Evolutionary conservation across 2,329 filamentous ascomycete species (phyloP).

Genomic region (Didymella arachidicola): DNA sequence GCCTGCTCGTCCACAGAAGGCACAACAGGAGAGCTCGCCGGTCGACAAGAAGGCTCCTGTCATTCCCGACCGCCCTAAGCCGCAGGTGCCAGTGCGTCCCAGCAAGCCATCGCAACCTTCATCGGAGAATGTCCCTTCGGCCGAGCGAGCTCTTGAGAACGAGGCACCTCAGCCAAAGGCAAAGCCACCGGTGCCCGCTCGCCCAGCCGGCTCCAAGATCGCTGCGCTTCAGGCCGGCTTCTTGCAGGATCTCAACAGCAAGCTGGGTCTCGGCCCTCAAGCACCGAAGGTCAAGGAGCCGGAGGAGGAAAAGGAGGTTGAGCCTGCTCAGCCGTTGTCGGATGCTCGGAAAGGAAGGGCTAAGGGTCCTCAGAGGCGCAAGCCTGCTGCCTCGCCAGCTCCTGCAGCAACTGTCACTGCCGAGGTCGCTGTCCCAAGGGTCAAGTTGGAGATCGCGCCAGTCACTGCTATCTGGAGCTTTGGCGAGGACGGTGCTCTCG

Average conservation of each 20-base stretch:
- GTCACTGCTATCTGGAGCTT: slow-evolving; percentile 49
- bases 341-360: slow-evolving; percentile 93
- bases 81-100: slow-evolving; percentile 67
- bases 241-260: slow-evolving; percentile 90
- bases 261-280: slow-evolving; percentile 85
- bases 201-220: slow-evolving; percentile 84
- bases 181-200: slow-evolving; percentile 84
- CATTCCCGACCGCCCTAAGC: slow-evolving; percentile 68
- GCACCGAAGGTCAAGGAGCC: slow-evolving; percentile 77
- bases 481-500: slow-evolving; percentile 43
- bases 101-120: slow-evolving; percentile 60
- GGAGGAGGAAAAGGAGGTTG: slow-evolving; percentile 63
- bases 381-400: slow-evolving; percentile 67
- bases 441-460: slow-evolving; percentile 37
- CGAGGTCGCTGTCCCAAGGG: slow-evolving; percentile 48
- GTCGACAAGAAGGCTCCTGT: slow-evolving; percentile 61
- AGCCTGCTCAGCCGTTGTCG: slow-evolving; percentile 78
- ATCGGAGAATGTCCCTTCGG: slow-evolving; percentile 47
- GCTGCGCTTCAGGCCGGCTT: slow-evolving; percentile 90
- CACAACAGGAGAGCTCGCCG: slow-evolving; percentile 52
- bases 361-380: slow-evolving; percentile 82
- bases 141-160: slow-evolving; percentile 35
- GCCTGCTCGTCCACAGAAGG: slow-evolving; percentile 46
- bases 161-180: slow-evolving; percentile 64
- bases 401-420: slow-evolving; percentile 49